Conservation (phyloP, 768 basidiomycete genomes). For the Termitomyces sp. region DNA sequence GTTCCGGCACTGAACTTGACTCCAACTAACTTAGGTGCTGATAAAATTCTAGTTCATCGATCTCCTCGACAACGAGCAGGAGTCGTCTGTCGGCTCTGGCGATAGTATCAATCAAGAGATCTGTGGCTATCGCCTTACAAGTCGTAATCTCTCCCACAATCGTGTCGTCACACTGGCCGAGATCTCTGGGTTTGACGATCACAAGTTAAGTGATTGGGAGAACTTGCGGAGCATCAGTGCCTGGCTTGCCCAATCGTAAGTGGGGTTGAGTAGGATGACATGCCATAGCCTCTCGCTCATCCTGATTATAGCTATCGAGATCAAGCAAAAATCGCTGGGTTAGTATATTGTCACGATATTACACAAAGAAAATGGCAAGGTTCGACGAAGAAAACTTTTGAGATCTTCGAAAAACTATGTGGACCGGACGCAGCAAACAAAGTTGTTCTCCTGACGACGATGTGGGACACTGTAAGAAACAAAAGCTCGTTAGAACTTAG, state of each 20-base stretch:
- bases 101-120: background rate
- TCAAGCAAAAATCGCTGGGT: background rate
- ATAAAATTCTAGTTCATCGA: background rate
- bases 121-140: background rate
- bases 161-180: background rate
- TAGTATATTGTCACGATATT: conserved; percentile 3
- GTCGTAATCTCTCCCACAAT: background rate
- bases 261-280: background rate
- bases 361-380: conserved; percentile 2
- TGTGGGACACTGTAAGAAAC: conserved; percentile 26
- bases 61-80: background rate
- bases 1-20: background rate
- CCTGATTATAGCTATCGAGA: background rate
- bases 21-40: background rate
- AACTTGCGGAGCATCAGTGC: background rate
- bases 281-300: background rate
- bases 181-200: background rate
- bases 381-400: conserved; percentile 13
- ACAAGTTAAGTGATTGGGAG: background rate
- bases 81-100: background rate
- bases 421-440: conserved; percentile 25
- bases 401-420: conserved; percentile 31
- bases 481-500: conserved; percentile 7
- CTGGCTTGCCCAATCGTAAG: conserved; percentile 4
- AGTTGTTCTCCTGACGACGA: conserved; percentile 32